These are phyloP conservation scores for Aspergillus awamori DNA, from an alignment of 2,329 filamentous ascomycete genomes.

Conservation along the genomic window DNA sequence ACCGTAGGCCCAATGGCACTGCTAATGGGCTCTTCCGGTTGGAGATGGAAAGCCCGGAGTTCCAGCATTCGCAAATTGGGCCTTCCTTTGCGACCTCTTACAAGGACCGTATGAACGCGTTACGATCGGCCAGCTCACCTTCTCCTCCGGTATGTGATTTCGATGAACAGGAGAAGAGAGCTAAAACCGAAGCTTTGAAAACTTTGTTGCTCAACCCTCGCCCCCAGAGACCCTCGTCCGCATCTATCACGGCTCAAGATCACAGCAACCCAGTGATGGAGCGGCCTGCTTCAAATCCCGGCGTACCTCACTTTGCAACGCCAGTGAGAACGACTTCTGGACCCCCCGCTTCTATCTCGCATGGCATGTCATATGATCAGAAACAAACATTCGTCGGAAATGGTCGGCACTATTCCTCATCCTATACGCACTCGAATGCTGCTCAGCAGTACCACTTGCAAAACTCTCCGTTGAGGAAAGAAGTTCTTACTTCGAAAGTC, in stretches of 20 bases:
- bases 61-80: slow-evolving; percentile 58
- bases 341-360: slow-evolving; percentile 32
- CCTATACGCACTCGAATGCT: slow-evolving; percentile 27
- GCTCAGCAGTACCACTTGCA: slow-evolving; percentile 29
- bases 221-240: slow-evolving; percentile 39
- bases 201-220: slow-evolving; percentile 48
- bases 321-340: slow-evolving; percentile 39
- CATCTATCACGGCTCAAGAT: slow-evolving; percentile 30
- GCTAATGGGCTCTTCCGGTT: slow-evolving; percentile 64
- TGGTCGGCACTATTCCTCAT: slow-evolving; percentile 26
- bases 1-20: slow-evolving; percentile 50
- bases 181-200: slow-evolving; percentile 51
- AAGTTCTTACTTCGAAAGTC: slow-evolving; percentile 30
- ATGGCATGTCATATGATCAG: slow-evolving; percentile 20
- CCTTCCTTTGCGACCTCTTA: slow-evolving; percentile 68
- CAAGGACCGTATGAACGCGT: slow-evolving; percentile 49
- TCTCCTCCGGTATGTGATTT: slow-evolving; percentile 32
- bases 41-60: slow-evolving; percentile 67
- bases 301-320: slow-evolving; percentile 35
- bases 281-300: slow-evolving; percentile 21
- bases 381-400: slow-evolving; percentile 22
- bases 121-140: slow-evolving; percentile 42
- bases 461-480: slow-evolving; percentile 37
- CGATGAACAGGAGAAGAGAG: slow-evolving; percentile 45
- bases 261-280: slow-evolving; percentile 23